Percentiles rank a stretch among this genome's conserved stretches.
Evolutionary conservation across 352 stramenopile genomes (phyloP).

Genomic region (Peronospora tabacina): DNA sequence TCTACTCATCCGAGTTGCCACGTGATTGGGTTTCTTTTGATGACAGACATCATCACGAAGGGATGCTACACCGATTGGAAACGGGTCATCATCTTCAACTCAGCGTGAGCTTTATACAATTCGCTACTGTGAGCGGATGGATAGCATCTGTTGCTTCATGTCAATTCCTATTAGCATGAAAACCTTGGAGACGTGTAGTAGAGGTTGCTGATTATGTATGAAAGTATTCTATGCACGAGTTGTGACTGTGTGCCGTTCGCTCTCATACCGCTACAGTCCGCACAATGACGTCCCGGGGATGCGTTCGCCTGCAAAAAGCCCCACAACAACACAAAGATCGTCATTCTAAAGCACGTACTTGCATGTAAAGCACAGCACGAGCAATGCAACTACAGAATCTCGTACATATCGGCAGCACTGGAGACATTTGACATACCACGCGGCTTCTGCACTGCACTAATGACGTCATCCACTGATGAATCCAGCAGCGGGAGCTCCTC

Average conservation of each 20-base stretch:
- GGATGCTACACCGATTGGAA: too few relatives aligned
- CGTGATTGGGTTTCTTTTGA: too few relatives aligned
- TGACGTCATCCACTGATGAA: neutral
- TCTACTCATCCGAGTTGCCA: too few relatives aligned
- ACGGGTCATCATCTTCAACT: too few relatives aligned
- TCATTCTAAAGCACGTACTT: conserved; percentile 16
- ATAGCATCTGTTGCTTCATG: too few relatives aligned
- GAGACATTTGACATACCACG: conserved; percentile 37
- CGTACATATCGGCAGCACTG: conserved; percentile 53
- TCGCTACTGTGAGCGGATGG: too few relatives aligned
- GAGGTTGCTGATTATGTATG: neutral
- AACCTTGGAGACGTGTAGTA: neutral
- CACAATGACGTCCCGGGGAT: conserved; percentile 24
- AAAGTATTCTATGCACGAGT: neutral
- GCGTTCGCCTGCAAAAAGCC: conserved; percentile 26
- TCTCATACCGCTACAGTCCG: conserved; percentile 13
- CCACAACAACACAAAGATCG: conserved; percentile 15
- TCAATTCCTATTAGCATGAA: neutral
- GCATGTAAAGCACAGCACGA: conserved; percentile 6
- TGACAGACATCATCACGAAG: too few relatives aligned
- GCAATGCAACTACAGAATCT: conserved; percentile 41
- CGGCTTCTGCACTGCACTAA: conserved; percentile 22
- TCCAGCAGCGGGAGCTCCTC: conserved; percentile 34
- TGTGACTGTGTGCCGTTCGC: neutral
- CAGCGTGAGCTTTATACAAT: too few relatives aligned